Evolutionary conservation across 2,329 filamentous ascomycete species (phyloP), one percentile per base, ranked within the genome.

Genomic region (Orbilia oligospora): DNA sequence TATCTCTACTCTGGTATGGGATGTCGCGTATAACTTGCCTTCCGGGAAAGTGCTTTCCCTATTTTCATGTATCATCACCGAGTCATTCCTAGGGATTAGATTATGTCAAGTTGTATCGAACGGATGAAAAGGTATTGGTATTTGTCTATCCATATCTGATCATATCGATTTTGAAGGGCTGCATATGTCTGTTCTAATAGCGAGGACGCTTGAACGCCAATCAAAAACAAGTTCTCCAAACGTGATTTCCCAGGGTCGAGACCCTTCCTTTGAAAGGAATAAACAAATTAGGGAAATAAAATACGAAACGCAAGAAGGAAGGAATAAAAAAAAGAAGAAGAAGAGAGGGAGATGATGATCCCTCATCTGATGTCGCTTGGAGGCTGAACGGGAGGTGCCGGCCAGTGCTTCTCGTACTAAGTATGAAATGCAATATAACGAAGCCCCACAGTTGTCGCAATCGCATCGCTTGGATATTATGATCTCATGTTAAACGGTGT

Each of bases 21-120:
- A 30, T 65, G 65, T 68, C 48, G 48, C 65, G 36, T 65, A 18
- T 49, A 49, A 48, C 16, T 24, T 48, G 48, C 64, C 22, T 67
- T 51, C 64, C 44, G 30, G 64, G 64, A 67, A 41, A 51, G 44
- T 41, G 44, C 56, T 44, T 10, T 24, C 22, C 38, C 30, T 38
- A 5, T 30, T 41, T 41, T 38, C 53, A 22, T 38, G n/a, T 58
- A 44, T 61, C 56, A 44, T 61, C 56, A 24, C 36, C 18, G 55
- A 61, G 20, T n/a, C 36, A 61, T 61, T 61, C 56, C 56, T 61
- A 5, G 18, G 18, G 56, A 24, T 22, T 5, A 24, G 12, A 51
- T 24, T 24, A 18, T 18, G 20, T 46, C 18, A 44, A 30, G 3
- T n/a, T 16, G 38, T 36, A 36, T 36, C 33, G 33, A 36, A 30